These are phyloP conservation scores for Termitomyces heimii DNA, from an alignment of 768 basidiomycete species.

Conservation along the genomic window DNA sequence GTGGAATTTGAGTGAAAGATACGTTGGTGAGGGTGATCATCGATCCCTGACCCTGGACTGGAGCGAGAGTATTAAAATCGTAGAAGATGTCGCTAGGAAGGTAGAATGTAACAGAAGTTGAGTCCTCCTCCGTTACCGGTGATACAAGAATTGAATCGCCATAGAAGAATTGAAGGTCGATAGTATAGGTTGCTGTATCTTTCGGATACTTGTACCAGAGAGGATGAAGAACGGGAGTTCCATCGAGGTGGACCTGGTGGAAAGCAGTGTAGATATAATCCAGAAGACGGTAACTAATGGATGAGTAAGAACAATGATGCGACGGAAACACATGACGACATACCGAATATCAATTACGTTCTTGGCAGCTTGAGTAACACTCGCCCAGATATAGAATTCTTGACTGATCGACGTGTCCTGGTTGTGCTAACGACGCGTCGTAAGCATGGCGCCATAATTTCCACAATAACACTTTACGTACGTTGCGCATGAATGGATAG, in stretches of 20 bases:
- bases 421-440: conserved; percentile 39
- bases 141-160: conserved; percentile 64
- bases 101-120: conserved; percentile 55
- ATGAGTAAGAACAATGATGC: not conserved
- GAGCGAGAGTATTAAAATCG: conserved; percentile 48
- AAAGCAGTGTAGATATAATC: conserved; percentile 72
- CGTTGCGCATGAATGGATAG: conserved; percentile 77
- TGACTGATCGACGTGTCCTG: conserved; percentile 45
- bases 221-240: conserved; percentile 62
- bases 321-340: conserved; percentile 8
- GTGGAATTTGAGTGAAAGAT: conserved; percentile 51
- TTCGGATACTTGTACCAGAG: conserved; percentile 65
- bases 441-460: not conserved
- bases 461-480: conserved; percentile 32
- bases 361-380: conserved; percentile 50
- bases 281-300: conserved; percentile 52
- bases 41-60: conserved; percentile 41
- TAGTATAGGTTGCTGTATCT: conserved; percentile 49
- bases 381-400: conserved; percentile 64
- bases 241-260: conserved; percentile 49
- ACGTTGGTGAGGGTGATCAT: conserved; percentile 40
- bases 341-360: conserved; percentile 58
- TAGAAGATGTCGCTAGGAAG: conserved; percentile 63
- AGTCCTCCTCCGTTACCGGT: conserved; percentile 56
- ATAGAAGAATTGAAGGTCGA: conserved; percentile 68